These are phyloP conservation scores for Puccinia triticina DNA, from an alignment of 1,284 basidiomycete genomes.

Conservation along the genomic window DNA sequence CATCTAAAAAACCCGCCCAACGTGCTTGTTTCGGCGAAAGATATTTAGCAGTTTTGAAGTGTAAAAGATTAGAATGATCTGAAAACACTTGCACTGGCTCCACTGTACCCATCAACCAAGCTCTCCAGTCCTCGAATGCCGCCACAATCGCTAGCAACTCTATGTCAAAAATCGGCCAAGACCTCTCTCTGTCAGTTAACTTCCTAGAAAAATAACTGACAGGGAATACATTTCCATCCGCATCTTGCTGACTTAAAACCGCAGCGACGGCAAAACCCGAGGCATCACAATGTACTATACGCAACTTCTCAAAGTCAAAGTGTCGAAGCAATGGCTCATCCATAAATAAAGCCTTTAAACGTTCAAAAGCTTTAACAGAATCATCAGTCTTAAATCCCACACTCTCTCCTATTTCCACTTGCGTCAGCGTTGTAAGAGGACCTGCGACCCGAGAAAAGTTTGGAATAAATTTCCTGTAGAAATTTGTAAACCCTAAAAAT, in stretches of 20 bases:
- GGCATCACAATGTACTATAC: constrained; percentile 56
- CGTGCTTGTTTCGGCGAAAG: neutral
- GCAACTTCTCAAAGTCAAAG: constrained; percentile 25
- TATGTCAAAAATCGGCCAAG: neutral
- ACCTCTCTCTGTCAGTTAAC: neutral
- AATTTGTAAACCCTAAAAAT: too few relatives aligned
- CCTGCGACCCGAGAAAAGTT: too few relatives aligned
- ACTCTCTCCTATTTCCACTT: too few relatives aligned
- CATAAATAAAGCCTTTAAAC: neutral
- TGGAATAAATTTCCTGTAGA: too few relatives aligned
- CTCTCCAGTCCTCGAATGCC: too few relatives aligned
- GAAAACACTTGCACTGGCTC: too few relatives aligned
- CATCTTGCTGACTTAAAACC: too few relatives aligned
- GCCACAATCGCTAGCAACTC: constrained; percentile 7
- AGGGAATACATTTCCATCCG: constrained; percentile 34
- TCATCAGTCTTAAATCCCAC: too few relatives aligned
- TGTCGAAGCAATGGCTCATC: neutral
- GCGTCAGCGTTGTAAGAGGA: neutral
- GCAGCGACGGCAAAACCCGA: constrained; percentile 52
- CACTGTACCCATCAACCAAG: too few relatives aligned
- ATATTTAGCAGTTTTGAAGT: too few relatives aligned
- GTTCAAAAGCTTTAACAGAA: neutral
- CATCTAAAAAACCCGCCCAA: constrained; percentile 8
- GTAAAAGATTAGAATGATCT: too few relatives aligned
- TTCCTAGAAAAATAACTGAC: constrained; percentile 37